phyloP scores from a whole-genome alignment of 768 basidiomycete genomes.

The Plicaturopsis crispa region DNA sequence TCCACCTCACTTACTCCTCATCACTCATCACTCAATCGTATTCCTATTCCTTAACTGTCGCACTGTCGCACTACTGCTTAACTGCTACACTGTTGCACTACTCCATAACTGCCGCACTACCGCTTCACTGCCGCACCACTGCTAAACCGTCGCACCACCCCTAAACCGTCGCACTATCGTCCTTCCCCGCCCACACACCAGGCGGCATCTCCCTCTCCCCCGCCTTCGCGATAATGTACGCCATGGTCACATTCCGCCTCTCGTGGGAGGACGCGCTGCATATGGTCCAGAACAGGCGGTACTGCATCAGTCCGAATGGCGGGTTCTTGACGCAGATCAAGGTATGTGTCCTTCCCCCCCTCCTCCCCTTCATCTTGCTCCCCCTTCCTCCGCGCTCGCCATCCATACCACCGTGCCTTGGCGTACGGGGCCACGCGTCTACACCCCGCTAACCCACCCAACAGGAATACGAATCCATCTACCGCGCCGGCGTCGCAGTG shows the following conservation, averaged over 20 bases:
- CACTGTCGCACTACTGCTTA: no score
- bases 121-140: no score
- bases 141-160: no score
- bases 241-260: constrained; percentile 77
- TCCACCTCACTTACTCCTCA: not conserved
- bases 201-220: constrained; percentile 87
- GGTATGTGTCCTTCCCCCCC: constrained; percentile 28
- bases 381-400: no score
- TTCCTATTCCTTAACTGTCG: no score
- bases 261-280: constrained; percentile 88
- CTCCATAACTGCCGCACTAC: no score
- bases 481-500: constrained; percentile 69
- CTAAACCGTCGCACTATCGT: no score
- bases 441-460: not conserved
- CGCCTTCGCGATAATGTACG: constrained; percentile 88
- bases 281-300: constrained; percentile 82
- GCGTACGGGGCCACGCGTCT: not conserved
- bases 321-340: constrained; percentile 92
- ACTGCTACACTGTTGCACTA: no score
- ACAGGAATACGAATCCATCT: constrained; percentile 92
- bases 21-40: not conserved
- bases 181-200: constrained; percentile 17
- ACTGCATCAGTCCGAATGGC: constrained; percentile 89
- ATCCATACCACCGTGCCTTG: constrained; percentile 1
- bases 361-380: not conserved